Evolutionary conservation across 768 basidiomycete genomes (phyloP).

Genomic region (Tulasnella sp.): DNA sequence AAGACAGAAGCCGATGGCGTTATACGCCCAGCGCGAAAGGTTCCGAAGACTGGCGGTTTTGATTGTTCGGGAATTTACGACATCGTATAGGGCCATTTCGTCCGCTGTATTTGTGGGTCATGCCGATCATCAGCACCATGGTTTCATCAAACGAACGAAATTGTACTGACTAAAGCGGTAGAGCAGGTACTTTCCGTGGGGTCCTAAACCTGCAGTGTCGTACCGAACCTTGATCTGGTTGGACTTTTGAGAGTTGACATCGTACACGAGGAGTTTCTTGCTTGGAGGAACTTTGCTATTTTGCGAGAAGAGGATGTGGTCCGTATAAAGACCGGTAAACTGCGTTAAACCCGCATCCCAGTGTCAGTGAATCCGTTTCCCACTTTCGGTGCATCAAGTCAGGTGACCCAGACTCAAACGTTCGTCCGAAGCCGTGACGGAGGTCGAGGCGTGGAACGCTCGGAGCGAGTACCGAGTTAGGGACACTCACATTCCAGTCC

Average conservation of each 20-base stretch:
- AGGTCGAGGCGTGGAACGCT: background rate
- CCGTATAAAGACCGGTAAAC: slow-evolving; percentile 16
- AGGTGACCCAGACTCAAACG: background rate
- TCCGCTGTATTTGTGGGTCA: background rate
- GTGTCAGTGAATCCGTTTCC: background rate
- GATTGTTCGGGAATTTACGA: slow-evolving; percentile 4
- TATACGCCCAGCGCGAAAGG: slow-evolving; percentile 13
- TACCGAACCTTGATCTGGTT: slow-evolving; percentile 10
- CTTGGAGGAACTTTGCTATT: background rate
- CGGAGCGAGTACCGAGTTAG: background rate
- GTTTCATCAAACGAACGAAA: background rate
- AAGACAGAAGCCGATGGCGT: slow-evolving; percentile 22
- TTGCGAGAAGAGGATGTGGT: slow-evolving; percentile 24
- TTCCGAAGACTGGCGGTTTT: slow-evolving; percentile 17
- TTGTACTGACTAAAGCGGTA: background rate
- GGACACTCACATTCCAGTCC: slow-evolving; percentile 19
- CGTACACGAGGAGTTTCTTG: slow-evolving; percentile 6
- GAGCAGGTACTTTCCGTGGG: slow-evolving; percentile 13
- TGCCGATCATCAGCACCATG: background rate
- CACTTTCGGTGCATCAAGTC: background rate
- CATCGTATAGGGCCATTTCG: slow-evolving; percentile 20
- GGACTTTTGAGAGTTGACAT: slow-evolving; percentile 3
- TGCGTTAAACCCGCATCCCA: background rate
- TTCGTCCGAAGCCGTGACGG: background rate
- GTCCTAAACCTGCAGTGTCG: slow-evolving; percentile 18